Evolutionary conservation across 2,329 filamentous ascomycete genomes (phyloP).

Genomic region (Phaeosphaeria sp.): DNA sequence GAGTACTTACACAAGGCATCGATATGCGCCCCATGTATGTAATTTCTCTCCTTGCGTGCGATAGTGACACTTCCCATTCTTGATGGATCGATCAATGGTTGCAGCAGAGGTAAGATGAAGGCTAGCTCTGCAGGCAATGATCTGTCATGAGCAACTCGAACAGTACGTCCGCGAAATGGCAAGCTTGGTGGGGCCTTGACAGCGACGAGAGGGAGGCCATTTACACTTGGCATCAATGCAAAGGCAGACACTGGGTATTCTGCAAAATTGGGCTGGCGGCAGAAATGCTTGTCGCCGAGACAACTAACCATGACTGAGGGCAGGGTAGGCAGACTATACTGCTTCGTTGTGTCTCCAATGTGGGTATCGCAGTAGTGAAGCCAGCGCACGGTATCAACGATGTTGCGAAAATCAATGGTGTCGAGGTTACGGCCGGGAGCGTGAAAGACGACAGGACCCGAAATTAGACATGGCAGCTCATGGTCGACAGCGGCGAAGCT

Average conservation of each 20-base stretch:
- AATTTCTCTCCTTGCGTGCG: too few relatives aligned
- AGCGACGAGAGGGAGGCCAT: background rate
- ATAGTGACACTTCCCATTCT: too few relatives aligned
- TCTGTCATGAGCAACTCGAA: background rate
- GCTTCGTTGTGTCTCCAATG: background rate
- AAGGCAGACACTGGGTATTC: too few relatives aligned
- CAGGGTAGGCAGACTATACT: background rate
- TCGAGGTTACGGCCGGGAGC: background rate
- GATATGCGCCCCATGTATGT: too few relatives aligned
- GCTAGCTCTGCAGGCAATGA: background rate
- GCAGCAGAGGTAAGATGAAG: too few relatives aligned
- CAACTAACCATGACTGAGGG: background rate
- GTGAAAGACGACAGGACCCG: background rate
- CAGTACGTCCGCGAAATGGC: background rate
- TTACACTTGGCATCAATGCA: too few relatives aligned
- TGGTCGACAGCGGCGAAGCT: background rate
- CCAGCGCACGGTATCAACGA: constrained; percentile 8
- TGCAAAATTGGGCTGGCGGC: background rate
- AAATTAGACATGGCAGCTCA: background rate
- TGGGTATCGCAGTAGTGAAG: background rate
- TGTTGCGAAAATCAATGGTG: constrained; percentile 8
- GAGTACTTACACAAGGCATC: too few relatives aligned
- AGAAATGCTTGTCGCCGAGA: background rate
- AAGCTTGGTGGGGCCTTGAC: background rate
- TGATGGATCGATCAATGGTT: too few relatives aligned